Evolutionary conservation across 2,329 filamentous ascomycete species (phyloP).

Genomic region (Esteya vermicola): DNA sequence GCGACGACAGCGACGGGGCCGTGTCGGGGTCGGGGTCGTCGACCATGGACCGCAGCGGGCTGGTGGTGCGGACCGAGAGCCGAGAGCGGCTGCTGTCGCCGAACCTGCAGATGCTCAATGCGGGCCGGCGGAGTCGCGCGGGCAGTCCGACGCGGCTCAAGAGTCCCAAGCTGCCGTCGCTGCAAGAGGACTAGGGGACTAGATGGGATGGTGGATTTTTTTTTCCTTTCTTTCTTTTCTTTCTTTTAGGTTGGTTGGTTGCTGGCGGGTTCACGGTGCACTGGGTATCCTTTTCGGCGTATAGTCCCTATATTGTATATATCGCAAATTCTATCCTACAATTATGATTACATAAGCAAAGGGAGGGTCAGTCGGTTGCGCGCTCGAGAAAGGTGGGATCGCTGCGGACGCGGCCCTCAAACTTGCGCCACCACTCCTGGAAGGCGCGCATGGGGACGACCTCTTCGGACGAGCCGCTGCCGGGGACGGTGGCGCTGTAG

Average conservation of each 20-base stretch:
- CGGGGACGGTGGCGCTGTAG: constrained; percentile 49
- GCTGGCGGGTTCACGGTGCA: no score
- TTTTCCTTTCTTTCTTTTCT: no score
- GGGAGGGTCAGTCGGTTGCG: constrained; percentile 6
- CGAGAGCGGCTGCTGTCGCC: constrained; percentile 61
- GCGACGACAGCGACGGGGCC: background rate
- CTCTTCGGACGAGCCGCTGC: constrained; percentile 46
- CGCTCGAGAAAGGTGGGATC: constrained; percentile 85
- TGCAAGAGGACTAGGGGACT: constrained; percentile 23
- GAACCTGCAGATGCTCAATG: constrained; percentile 35
- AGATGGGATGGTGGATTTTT: no score
- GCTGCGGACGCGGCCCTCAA: constrained; percentile 70
- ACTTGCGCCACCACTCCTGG: constrained; percentile 96
- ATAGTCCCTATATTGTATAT: no score
- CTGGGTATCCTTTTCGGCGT: no score
- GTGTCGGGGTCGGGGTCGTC: constrained; percentile 13
- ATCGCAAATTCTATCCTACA: no score
- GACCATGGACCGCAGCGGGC: constrained; percentile 51
- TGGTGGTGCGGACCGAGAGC: constrained; percentile 75
- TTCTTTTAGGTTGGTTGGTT: no score
- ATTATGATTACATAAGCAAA: background rate
- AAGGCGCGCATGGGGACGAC: constrained; percentile 91
- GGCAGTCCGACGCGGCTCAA: constrained; percentile 45
- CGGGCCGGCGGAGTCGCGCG: constrained; percentile 41
- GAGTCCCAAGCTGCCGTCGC: constrained; percentile 38